Evolutionary conservation across 441 rosid genomes (phyloP).

Genomic region (Kokia cookei): DNA sequence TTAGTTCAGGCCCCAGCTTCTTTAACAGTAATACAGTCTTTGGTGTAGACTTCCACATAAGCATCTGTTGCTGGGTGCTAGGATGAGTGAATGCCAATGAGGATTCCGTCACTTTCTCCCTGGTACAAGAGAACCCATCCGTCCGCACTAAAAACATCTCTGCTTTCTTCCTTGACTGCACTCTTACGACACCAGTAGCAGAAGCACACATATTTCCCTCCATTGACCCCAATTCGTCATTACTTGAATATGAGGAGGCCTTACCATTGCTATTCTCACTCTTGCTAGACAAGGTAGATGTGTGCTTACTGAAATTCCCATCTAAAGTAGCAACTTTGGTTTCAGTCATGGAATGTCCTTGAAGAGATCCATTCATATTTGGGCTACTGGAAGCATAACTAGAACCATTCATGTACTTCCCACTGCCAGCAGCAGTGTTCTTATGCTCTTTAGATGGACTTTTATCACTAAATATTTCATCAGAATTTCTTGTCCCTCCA

Average conservation of each 20-base stretch:
- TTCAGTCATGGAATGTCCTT: conserved; percentile 17
- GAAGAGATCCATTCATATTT: conserved; percentile 21
- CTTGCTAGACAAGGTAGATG: conserved; percentile 28
- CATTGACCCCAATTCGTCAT: conserved; percentile 49
- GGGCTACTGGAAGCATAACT: conserved; percentile 25
- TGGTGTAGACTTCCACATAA: conserved; percentile 95
- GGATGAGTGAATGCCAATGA: conserved; percentile 98
- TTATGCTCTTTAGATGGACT: conserved; percentile 25
- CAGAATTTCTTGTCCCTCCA: conserved; percentile 33
- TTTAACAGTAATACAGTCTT: conserved; percentile 84
- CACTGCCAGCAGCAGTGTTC: conserved; percentile 25
- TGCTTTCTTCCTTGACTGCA: conserved; percentile 94
- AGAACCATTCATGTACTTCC: conserved; percentile 24
- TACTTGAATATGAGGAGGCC: conserved; percentile 37
- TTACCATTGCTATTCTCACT: conserved; percentile 24
- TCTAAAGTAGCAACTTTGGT: conserved; percentile 21
- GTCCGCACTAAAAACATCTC: conserved; percentile 97
- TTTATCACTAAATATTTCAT: conserved; percentile 23
- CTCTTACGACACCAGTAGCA: conserved; percentile 94
- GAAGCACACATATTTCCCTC: conserved; percentile 97
- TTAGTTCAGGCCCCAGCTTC: conserved; percentile 84
- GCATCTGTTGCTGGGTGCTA: conserved; percentile 99
- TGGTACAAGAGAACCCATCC: conserved; percentile 91
- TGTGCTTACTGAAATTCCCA: conserved; percentile 24
- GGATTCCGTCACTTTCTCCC: conserved; percentile 96